Conservation (phyloP, 2,329 filamentous ascomycete species). For the Fusarium mexicanum region DNA sequence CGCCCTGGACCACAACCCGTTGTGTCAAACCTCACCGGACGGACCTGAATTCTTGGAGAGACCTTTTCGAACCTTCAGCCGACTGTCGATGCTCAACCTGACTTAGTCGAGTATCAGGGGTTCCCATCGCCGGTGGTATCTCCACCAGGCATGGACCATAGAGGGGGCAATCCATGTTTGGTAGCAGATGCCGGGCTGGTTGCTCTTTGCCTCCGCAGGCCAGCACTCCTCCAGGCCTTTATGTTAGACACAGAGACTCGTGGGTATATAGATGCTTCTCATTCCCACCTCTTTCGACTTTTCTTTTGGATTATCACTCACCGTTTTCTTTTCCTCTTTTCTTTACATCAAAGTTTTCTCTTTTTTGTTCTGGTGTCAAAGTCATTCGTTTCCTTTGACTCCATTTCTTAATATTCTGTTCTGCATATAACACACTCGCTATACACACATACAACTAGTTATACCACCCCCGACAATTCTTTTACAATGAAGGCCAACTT, state of each 20-base stretch:
- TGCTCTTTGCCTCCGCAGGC: slow-evolving; percentile 29
- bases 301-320: slow-evolving; percentile 39
- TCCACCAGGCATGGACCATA: slow-evolving; percentile 33
- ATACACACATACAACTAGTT: slow-evolving; percentile 34
- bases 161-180: slow-evolving; percentile 27
- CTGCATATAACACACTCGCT: slow-evolving; percentile 36
- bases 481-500: slow-evolving; percentile 62
- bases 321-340: slow-evolving; percentile 43
- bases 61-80: slow-evolving; percentile 21
- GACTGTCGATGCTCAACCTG: slow-evolving; percentile 23
- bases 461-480: slow-evolving; percentile 15
- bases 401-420: slow-evolving; percentile 43
- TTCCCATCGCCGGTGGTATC: slow-evolving; percentile 27
- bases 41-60: slow-evolving; percentile 31
- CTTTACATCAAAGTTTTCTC: slow-evolving; percentile 33
- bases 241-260: slow-evolving; percentile 5
- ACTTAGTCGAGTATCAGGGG: slow-evolving; percentile 21
- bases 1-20: slow-evolving; percentile 34
- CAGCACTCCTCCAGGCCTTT: neutral
- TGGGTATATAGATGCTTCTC: slow-evolving; percentile 45
- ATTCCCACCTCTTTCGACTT: slow-evolving; percentile 33
- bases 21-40: slow-evolving; percentile 36
- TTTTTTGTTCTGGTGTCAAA: slow-evolving; percentile 53
- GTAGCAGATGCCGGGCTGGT: slow-evolving; percentile 36
- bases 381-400: slow-evolving; percentile 67